Conservation (phyloP, 345 rosid species). For the Hypericum androsaemum region DNA sequence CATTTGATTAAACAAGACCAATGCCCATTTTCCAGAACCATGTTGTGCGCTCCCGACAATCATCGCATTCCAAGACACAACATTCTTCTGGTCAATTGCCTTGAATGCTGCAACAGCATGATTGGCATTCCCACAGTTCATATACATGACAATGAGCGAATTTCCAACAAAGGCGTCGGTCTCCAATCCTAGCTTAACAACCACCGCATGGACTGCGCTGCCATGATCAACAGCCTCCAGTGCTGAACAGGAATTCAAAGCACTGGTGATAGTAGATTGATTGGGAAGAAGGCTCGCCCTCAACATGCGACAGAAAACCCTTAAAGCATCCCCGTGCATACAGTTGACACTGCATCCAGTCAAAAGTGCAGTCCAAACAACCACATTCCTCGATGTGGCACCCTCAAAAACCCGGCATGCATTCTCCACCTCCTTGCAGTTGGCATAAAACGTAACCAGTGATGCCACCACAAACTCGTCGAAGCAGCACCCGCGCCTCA, state of each 20-base stretch:
- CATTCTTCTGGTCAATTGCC: conserved; percentile 31
- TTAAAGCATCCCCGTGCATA: conserved; percentile 41
- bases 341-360: conserved; percentile 45
- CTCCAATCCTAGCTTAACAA: conserved; percentile 44
- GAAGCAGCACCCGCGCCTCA: conserved; percentile 36
- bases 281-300: conserved; percentile 41
- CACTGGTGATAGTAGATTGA: conserved; percentile 62
- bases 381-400: conserved; percentile 31
- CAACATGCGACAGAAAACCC: conserved; percentile 45
- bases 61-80: conserved; percentile 63
- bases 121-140: conserved; percentile 38
- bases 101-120: conserved; percentile 40
- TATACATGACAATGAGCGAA: conserved; percentile 53
- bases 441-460: conserved; percentile 57
- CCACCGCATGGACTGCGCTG: conserved; percentile 46
- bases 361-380: conserved; percentile 60
- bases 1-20: conserved; percentile 46
- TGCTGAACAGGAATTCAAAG: conserved; percentile 52
- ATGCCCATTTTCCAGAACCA: conserved; percentile 43
- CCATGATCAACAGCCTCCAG: conserved; percentile 59
- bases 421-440: conserved; percentile 35
- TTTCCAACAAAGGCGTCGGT: conserved; percentile 52
- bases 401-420: conserved; percentile 36
- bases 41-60: conserved; percentile 63
- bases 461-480: conserved; percentile 49